These are phyloP conservation scores for Aaosphaeria arxii DNA, from an alignment of 2,329 filamentous ascomycete genomes.

Conservation along the genomic window DNA sequence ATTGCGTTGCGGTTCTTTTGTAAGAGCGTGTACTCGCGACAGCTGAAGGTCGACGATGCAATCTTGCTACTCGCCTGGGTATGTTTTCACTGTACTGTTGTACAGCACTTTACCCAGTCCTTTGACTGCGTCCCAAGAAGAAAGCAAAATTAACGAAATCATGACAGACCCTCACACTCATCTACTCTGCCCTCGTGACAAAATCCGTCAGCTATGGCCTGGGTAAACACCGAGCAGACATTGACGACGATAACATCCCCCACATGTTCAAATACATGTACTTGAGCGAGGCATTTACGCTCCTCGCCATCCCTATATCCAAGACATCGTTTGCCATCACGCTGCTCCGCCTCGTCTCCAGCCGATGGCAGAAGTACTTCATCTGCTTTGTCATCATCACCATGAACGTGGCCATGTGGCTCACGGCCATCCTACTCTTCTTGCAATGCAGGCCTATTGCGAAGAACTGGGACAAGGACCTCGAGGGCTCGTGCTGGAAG, in stretches of 20 bases:
- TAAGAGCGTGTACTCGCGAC: constrained; percentile 3
- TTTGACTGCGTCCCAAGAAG: too few species aligned
- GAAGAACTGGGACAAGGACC: constrained; percentile 9
- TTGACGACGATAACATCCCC: constrained; percentile 1
- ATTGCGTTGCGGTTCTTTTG: constrained; percentile 10
- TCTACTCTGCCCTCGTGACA: constrained; percentile 6
- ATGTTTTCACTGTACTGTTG: not conserved
- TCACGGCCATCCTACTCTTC: constrained; percentile 5
- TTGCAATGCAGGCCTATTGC: constrained; percentile 7
- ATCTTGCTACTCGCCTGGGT: constrained; percentile 7
- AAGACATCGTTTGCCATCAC: constrained; percentile 14
- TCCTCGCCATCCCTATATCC: constrained; percentile 9
- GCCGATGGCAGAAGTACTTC: constrained; percentile 6
- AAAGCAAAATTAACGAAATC: not conserved
- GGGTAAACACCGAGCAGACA: constrained; percentile 7
- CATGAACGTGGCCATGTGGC: constrained; percentile 7
- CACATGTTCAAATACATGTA: constrained; percentile 8
- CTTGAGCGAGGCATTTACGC: constrained; percentile 9
- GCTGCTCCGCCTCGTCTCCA: constrained; percentile 7
- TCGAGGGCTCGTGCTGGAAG: constrained; percentile 10
- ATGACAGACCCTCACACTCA: constrained; percentile 5
- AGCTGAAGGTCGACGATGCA: constrained; percentile 6
- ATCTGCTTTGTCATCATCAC: constrained; percentile 14
- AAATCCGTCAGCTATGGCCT: constrained; percentile 8
- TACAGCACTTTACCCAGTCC: not conserved